phyloP scores from a whole-genome alignment of 2,329 filamentous ascomycete species.

The Nothophaeocryptopus gaeumannii region DNA sequence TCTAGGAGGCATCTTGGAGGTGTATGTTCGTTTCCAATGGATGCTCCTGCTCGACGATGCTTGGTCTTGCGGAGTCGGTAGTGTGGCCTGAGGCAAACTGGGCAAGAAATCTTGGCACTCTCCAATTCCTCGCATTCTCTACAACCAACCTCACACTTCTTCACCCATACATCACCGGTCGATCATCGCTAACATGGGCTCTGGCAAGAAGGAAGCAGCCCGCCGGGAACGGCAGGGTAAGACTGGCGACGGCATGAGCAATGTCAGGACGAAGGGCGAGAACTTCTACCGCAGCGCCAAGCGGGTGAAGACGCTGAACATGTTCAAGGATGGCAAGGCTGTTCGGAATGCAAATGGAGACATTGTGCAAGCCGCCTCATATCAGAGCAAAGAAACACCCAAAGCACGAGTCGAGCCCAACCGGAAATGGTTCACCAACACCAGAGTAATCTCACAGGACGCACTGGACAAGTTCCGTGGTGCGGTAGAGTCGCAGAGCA shows the following conservation, averaged over 20 bases:
- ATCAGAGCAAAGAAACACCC: conserved; percentile 78
- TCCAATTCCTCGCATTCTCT: conserved; percentile 6
- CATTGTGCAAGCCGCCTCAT: conserved; percentile 78
- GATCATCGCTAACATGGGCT: conserved; percentile 63
- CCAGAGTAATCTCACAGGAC: conserved; percentile 84
- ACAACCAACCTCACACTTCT: conserved; percentile 2
- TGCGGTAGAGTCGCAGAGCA: conserved; percentile 84
- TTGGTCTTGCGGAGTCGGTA: neutral
- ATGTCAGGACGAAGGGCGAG: conserved; percentile 92
- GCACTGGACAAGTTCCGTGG: conserved; percentile 82
- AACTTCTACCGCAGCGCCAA: conserved; percentile 93
- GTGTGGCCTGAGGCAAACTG: neutral
- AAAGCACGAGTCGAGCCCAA: conserved; percentile 90
- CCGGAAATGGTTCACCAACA: conserved; percentile 97
- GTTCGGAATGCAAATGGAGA: conserved; percentile 79
- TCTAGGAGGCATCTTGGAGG: conserved; percentile 41
- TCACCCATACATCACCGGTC: neutral
- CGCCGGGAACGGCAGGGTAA: conserved; percentile 84
- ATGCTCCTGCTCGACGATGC: too few species aligned
- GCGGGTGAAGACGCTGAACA: conserved; percentile 83
- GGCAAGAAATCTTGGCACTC: conserved; percentile 10
- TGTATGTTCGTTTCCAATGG: neutral
- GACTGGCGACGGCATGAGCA: conserved; percentile 79
- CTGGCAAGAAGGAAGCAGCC: conserved; percentile 83
- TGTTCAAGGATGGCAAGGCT: conserved; percentile 83